Percentiles rank a stretch among this genome's conserved stretches.
Evolutionary conservation across 495 filamentous ascomycete species (phyloP).

Genomic region (Annulohypoxylon stygium): DNA sequence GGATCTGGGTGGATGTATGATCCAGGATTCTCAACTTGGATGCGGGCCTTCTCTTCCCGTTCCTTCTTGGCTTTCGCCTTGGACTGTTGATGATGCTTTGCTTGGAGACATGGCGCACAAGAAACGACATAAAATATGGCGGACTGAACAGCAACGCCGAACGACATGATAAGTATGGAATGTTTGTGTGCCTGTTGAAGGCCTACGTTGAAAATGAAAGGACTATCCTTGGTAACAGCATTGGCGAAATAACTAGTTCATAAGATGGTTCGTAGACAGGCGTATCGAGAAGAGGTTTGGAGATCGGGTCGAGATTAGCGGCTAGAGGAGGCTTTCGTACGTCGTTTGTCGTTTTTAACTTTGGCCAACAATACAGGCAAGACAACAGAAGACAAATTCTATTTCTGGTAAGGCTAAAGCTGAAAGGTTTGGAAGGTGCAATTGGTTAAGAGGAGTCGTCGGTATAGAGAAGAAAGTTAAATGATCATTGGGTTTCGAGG

Average conservation of each 20-base stretch:
- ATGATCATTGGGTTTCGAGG: constrained; percentile 25
- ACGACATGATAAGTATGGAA: constrained; percentile 61
- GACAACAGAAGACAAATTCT: constrained; percentile 14
- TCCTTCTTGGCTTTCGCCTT: constrained; percentile 71
- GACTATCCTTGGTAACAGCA: constrained; percentile 22
- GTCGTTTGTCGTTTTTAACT: constrained; percentile 4
- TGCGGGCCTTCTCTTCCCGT: constrained; percentile 69
- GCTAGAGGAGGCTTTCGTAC: constrained; percentile 2
- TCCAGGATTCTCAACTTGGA: constrained; percentile 75
- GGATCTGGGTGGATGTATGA: constrained; percentile 83
- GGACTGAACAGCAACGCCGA: constrained; percentile 73
- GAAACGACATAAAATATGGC: constrained; percentile 88
- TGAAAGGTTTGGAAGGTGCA: constrained; percentile 6
- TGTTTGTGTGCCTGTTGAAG: constrained; percentile 23
- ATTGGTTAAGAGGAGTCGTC: constrained; percentile 6
- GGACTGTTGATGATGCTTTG: constrained; percentile 72
- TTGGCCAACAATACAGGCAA: constrained; percentile 17
- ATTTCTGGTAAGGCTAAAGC: constrained; percentile 12
- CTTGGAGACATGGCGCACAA: constrained; percentile 82
- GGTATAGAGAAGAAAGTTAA: constrained; percentile 16
- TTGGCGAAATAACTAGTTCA: constrained; percentile 25
- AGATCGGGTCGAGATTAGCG: neutral
- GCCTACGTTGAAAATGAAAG: constrained; percentile 28
- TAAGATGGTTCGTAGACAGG: constrained; percentile 3
- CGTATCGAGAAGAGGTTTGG: constrained; percentile 2